phyloP scores from a whole-genome alignment of 192 early-diverging fungal species.

The Coemansia sp. region DNA sequence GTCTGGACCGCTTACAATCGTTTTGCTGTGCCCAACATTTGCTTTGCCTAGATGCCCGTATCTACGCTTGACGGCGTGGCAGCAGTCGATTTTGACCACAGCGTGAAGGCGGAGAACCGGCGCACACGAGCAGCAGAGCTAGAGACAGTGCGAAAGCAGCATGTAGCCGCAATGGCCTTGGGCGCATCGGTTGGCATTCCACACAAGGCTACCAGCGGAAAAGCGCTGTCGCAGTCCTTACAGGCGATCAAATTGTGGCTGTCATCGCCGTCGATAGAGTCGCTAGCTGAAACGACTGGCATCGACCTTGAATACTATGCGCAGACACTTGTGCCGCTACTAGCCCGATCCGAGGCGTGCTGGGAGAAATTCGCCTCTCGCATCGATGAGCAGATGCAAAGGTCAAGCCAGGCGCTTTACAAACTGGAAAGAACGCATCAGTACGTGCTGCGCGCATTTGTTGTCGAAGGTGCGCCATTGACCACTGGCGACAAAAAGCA shows the following conservation, averaged over 20 bases:
- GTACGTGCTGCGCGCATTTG: slow-evolving; percentile 32
- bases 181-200: slow-evolving; percentile 8
- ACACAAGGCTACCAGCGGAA: background rate
- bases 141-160: background rate
- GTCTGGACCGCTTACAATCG: background rate
- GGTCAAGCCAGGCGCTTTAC: background rate
- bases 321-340: background rate
- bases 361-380: slow-evolving; percentile 12
- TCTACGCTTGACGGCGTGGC: background rate
- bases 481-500: background rate
- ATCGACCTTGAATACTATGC: background rate
- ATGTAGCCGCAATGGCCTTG: background rate
- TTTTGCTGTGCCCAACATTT: background rate
- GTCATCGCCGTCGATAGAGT: background rate
- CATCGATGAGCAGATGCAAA: background rate
- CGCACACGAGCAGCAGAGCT: background rate
- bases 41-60: slow-evolving; percentile 2
- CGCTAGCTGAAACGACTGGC: background rate
- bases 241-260: slow-evolving; percentile 1
- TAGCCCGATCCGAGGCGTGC: background rate
- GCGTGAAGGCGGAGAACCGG: background rate
- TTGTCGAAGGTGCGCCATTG: slow-evolving; percentile 5
- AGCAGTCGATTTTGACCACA: slow-evolving; percentile 1
- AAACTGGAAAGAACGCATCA: slow-evolving; percentile 9
- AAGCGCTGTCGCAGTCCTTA: slow-evolving; percentile 5